phyloP scores from a whole-genome alignment of 2,329 filamentous ascomycete genomes.

The Scedosporium dehoogii region DNA sequence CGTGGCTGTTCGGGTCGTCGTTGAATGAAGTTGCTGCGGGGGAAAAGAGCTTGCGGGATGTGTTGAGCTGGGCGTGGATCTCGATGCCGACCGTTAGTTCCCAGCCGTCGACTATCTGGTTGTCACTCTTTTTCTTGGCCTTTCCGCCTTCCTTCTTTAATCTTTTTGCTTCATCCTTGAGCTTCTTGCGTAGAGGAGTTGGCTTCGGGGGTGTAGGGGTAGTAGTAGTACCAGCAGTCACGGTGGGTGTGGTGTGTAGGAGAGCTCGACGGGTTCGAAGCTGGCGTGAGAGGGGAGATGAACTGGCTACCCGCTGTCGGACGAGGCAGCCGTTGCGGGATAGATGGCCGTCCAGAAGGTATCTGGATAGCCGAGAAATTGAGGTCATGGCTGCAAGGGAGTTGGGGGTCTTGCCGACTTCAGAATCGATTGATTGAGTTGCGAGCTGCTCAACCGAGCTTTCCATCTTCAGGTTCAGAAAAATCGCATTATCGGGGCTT shows the following conservation, averaged over 20 bases:
- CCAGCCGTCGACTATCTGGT: constrained; percentile 59
- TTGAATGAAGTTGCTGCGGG: constrained; percentile 53
- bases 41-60: constrained; percentile 82
- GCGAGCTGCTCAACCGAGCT: background rate
- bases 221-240: constrained; percentile 9
- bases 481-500: background rate
- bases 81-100: constrained; percentile 94
- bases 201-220: constrained; percentile 11
- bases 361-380: constrained; percentile 35
- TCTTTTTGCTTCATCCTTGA: constrained; percentile 62
- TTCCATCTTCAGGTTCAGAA: background rate
- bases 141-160: constrained; percentile 53
- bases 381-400: constrained; percentile 27
- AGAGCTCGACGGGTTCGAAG: constrained; percentile 15
- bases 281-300: constrained; percentile 5
- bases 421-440: too few species aligned
- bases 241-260: constrained; percentile 19
- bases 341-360: constrained; percentile 37
- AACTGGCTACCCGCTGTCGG: constrained; percentile 2
- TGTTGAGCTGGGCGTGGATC: constrained; percentile 94
- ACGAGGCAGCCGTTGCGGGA: constrained; percentile 27
- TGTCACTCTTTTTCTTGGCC: constrained; percentile 33
- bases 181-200: constrained; percentile 57
- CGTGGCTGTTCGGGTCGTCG: constrained; percentile 71
- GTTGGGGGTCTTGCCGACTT: background rate